A percentile compares a stretch with the other conserved stretches of the same genome.
phyloP scores from a whole-genome alignment of 176 grass and related monocot genomes.

The Paspalum vaginatum region DNA sequence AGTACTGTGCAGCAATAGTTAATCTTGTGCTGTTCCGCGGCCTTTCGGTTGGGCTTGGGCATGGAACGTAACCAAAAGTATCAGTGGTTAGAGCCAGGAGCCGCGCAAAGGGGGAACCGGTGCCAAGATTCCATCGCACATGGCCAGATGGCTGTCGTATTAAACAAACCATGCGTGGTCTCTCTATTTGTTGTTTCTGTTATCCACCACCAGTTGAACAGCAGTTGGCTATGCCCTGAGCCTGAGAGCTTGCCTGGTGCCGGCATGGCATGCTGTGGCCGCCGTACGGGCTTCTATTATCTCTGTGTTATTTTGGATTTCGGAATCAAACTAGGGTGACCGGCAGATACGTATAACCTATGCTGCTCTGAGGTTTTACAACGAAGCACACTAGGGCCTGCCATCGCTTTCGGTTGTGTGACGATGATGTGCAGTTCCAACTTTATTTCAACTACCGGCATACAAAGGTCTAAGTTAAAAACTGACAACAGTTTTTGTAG shows the following conservation, averaged over 20 bases:
- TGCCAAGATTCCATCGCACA: slow-evolving; percentile 56
- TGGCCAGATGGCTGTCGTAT: slow-evolving; percentile 50
- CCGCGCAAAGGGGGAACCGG: slow-evolving; percentile 32
- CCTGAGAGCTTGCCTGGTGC: not conserved
- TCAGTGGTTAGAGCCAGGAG: slow-evolving; percentile 30
- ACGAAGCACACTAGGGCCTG: not conserved
- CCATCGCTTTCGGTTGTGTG: slow-evolving; percentile 13
- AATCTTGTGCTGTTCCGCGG: slow-evolving; percentile 17
- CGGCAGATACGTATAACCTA: not conserved
- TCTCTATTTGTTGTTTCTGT: slow-evolving; percentile 33
- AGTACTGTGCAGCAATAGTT: not conserved
- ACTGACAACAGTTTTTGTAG: not conserved
- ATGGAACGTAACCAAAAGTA: slow-evolving; percentile 44
- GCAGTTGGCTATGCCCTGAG: not conserved
- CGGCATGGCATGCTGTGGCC: slow-evolving; percentile 32
- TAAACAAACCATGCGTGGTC: slow-evolving; percentile 31
- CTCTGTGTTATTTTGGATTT: not conserved
- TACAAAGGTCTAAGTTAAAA: not conserved
- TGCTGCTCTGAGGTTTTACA: slow-evolving; percentile 3
- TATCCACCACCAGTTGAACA: slow-evolving; percentile 29
- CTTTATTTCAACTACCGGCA: not conserved
- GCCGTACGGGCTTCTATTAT: slow-evolving; percentile 24
- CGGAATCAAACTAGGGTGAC: not conserved
- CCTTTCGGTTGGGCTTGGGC: slow-evolving; percentile 41
- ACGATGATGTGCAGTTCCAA: not conserved